phyloP scores from a whole-genome alignment of 2,329 filamentous ascomycete genomes.

The Aspergillus terreus region DNA sequence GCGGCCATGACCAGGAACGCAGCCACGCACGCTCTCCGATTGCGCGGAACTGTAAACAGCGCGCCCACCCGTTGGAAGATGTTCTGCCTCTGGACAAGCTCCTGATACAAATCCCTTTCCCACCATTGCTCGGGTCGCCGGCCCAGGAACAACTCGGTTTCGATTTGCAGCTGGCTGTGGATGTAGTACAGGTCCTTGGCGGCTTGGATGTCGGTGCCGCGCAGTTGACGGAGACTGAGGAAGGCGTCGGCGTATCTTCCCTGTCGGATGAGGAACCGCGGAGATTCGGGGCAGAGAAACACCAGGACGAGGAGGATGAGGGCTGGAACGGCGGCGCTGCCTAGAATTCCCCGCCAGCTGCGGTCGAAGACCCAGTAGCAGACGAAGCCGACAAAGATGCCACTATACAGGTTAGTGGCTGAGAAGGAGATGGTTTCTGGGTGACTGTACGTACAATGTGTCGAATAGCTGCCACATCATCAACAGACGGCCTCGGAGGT shows the following conservation, averaged over 20 bases:
- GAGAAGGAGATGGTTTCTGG: background rate
- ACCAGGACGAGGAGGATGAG: conserved; percentile 44
- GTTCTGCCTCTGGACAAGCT: conserved; percentile 5
- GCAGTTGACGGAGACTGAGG: conserved; percentile 30
- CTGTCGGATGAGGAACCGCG: conserved; percentile 38
- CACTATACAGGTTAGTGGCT: conserved; percentile 2
- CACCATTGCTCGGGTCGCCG: background rate
- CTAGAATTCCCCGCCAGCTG: conserved; percentile 46
- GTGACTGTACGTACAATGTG: conserved; percentile 12
- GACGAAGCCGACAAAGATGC: conserved; percentile 14
- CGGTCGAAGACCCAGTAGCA: conserved; percentile 20
- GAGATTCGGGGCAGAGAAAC: conserved; percentile 40
- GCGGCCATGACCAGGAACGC: conserved; percentile 27
- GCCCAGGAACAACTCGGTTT: conserved; percentile 15
- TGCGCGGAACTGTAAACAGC: conserved; percentile 19
- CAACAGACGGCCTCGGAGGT: conserved; percentile 15
- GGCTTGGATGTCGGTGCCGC: conserved; percentile 32
- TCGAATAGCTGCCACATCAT: conserved; percentile 24
- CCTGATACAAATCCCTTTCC: conserved; percentile 7
- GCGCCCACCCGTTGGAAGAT: conserved; percentile 16
- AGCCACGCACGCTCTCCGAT: conserved; percentile 23
- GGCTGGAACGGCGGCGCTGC: conserved; percentile 47
- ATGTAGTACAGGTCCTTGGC: conserved; percentile 35
- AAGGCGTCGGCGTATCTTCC: conserved; percentile 26
- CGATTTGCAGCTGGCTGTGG: conserved; percentile 30